phyloP scores from a whole-genome alignment of 495 filamentous ascomycete genomes.

The Penicillium waksmanii region DNA sequence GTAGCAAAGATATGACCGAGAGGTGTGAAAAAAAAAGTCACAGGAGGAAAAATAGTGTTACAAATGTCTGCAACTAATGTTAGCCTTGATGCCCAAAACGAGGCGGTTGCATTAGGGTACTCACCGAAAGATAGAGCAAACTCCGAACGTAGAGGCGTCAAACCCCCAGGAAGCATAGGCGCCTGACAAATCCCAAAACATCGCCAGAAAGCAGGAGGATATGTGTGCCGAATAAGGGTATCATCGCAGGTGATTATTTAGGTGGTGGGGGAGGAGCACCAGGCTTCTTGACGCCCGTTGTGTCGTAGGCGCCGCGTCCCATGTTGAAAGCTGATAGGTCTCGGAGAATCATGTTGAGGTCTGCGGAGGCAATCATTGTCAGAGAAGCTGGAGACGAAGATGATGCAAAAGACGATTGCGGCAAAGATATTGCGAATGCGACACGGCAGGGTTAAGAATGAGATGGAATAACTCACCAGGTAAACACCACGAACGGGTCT shows the following conservation, averaged over 20 bases:
- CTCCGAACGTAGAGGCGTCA: conserved; percentile 22
- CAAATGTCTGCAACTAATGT: conserved; percentile 32
- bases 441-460: conserved; percentile 23
- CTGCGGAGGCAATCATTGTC: conserved; percentile 41
- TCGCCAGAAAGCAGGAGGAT: conserved; percentile 31
- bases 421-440: conserved; percentile 8
- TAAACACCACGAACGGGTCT: conserved; percentile 31
- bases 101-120: conserved; percentile 20
- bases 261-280: conserved; percentile 52
- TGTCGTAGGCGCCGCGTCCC: conserved; percentile 64
- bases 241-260: conserved; percentile 32
- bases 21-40: conserved; percentile 22
- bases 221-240: conserved; percentile 19
- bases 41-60: conserved; percentile 40
- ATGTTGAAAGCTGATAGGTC: conserved; percentile 56
- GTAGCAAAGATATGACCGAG: conserved; percentile 26
- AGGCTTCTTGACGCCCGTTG: conserved; percentile 61
- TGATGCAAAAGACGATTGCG: neutral
- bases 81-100: conserved; percentile 32
- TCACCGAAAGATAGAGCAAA: conserved; percentile 40
- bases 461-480: conserved; percentile 30
- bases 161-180: conserved; percentile 21
- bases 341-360: conserved; percentile 55
- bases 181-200: conserved; percentile 26
- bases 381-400: conserved; percentile 21